Conservation (phyloP, 352 stramenopile genomes). For the Globisporangium viniferum region DNA sequence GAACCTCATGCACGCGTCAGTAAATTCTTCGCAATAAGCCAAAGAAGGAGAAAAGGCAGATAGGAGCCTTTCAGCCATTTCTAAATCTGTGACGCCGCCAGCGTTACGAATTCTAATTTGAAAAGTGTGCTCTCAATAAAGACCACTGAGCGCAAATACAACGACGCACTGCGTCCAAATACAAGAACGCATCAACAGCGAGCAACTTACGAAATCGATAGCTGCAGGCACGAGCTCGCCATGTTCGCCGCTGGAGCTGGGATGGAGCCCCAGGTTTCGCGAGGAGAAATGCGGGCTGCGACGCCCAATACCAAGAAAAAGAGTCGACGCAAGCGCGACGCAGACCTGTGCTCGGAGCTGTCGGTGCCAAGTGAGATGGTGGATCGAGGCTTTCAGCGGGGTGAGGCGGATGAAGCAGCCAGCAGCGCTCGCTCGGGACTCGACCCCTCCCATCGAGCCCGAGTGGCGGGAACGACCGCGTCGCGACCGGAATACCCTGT, state of each 20-base stretch:
- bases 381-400: neutral
- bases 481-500: neutral
- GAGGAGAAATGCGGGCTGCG: neutral
- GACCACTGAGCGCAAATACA: neutral
- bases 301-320: constrained; percentile 17
- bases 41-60: too few species aligned
- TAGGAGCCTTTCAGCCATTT: neutral
- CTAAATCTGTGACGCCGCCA: neutral
- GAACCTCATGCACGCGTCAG: constrained; percentile 18
- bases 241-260: neutral
- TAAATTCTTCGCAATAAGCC: neutral
- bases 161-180: neutral
- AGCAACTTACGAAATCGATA: neutral
- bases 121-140: neutral
- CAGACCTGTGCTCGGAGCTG: neutral
- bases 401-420: neutral
- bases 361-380: neutral
- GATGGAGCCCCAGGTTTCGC: neutral
- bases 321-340: constrained; percentile 16
- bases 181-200: neutral
- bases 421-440: constrained; percentile 3
- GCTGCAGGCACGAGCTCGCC: neutral
- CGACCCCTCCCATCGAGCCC: neutral
- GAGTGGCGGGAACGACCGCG: neutral
- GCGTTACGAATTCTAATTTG: neutral